Percentiles rank a stretch among this genome's conserved stretches.
phyloP scores from a whole-genome alignment of 2,329 filamentous ascomycete species.

The Venturia effusa region DNA sequence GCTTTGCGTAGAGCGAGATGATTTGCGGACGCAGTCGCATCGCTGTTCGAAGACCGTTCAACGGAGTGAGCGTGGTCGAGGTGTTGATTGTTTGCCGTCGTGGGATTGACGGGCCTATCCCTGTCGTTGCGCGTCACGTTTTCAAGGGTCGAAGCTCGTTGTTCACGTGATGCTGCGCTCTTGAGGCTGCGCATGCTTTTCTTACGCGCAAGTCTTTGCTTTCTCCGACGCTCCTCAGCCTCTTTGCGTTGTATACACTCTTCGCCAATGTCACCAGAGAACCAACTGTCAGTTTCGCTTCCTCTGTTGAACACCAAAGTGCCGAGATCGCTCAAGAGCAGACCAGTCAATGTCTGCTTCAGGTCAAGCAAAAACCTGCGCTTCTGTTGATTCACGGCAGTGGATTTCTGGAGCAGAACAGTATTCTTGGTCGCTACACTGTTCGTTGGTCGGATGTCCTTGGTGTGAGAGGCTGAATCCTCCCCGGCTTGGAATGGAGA shows the following conservation, averaged over 20 bases:
- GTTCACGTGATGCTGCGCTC: slow-evolving; percentile 21
- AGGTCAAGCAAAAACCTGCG: slow-evolving; percentile 66
- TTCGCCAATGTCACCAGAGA: slow-evolving; percentile 47
- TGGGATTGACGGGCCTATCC: slow-evolving; percentile 28
- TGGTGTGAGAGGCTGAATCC: slow-evolving; percentile 33
- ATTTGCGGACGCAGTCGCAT: slow-evolving; percentile 31
- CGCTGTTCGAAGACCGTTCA: slow-evolving; percentile 35
- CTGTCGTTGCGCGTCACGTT: slow-evolving; percentile 30
- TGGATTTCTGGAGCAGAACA: slow-evolving; percentile 46
- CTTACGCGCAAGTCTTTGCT: slow-evolving; percentile 25
- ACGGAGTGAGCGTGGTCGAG: slow-evolving; percentile 28
- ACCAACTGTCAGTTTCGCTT: slow-evolving; percentile 89
- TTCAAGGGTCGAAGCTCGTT: slow-evolving; percentile 30
- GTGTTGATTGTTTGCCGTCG: slow-evolving; percentile 31
- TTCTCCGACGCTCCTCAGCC: slow-evolving; percentile 29
- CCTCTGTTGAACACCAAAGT: slow-evolving; percentile 77
- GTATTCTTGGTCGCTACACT: slow-evolving; percentile 56
- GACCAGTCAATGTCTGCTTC: slow-evolving; percentile 67
- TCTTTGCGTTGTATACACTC: slow-evolving; percentile 31
- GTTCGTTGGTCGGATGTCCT: slow-evolving; percentile 52
- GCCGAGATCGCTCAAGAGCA: slow-evolving; percentile 82
- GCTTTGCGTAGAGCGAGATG: slow-evolving; percentile 29
- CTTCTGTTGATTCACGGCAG: slow-evolving; percentile 51
- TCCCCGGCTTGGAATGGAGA: slow-evolving; percentile 61
- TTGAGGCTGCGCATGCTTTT: slow-evolving; percentile 55